phyloP scores from a whole-genome alignment of 176 grass and related monocot genomes.

The Oryza coarctata region DNA sequence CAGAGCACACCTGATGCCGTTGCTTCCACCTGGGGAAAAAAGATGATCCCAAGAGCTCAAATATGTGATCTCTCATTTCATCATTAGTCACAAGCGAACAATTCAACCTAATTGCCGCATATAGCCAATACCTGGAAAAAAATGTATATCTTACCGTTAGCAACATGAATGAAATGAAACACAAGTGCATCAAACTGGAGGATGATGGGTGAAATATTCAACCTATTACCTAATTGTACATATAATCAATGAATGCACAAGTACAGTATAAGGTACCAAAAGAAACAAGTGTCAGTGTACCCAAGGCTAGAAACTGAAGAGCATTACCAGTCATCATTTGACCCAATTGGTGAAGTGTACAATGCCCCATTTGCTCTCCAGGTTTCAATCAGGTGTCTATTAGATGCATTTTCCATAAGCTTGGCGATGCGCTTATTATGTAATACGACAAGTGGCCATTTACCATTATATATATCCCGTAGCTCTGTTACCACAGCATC shows the following conservation, averaged over 20 bases:
- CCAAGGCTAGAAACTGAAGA: neutral
- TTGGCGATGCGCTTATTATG: constrained; percentile 67
- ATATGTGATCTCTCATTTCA: constrained; percentile 99
- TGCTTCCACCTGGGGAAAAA: constrained; percentile 89
- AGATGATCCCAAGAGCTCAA: constrained; percentile 81
- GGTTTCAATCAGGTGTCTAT: constrained; percentile 66
- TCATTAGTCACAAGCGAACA: constrained; percentile 87
- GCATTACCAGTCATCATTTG: constrained; percentile 90
- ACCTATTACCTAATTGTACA: neutral
- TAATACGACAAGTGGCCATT: constrained; percentile 83
- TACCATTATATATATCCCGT: constrained; percentile 44
- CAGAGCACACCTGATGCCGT: constrained; percentile 58
- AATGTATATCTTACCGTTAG: constrained; percentile 3
- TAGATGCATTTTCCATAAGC: constrained; percentile 72
- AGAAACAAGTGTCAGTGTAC: constrained; percentile 3
- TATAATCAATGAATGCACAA: neutral
- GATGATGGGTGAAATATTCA: neutral
- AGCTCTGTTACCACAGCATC: constrained; percentile 74
- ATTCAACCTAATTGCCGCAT: constrained; percentile 82
- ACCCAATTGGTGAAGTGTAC: constrained; percentile 85
- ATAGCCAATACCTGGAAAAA: constrained; percentile 90
- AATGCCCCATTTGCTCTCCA: constrained; percentile 69
- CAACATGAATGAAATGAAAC: neutral
- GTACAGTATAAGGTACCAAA: neutral
- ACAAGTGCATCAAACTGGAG: neutral